Conservation (phyloP, 2,329 filamentous ascomycete genomes). For the Penicillium sp. region DNA sequence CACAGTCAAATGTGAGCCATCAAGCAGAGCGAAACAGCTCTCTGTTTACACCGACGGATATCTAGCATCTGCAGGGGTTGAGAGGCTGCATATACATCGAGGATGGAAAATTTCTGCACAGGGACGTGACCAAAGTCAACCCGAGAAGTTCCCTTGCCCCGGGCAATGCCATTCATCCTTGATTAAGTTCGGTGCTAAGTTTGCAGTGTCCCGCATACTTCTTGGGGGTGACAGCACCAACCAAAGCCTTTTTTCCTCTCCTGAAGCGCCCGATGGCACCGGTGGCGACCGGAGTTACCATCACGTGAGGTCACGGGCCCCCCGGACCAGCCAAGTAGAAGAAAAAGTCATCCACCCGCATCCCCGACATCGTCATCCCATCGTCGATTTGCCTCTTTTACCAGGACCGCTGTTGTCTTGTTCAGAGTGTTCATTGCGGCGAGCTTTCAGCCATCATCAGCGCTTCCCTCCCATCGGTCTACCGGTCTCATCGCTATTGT, state of each 20-base stretch:
- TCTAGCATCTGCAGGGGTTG: not conserved
- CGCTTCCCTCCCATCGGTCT: not conserved
- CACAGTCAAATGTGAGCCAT: no score
- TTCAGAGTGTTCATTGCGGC: not conserved
- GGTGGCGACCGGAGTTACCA: conserved; percentile 7
- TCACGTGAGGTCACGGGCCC: conserved; percentile 12
- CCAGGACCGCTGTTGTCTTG: not conserved
- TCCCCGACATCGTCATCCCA: conserved; percentile 3
- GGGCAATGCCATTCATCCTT: not conserved
- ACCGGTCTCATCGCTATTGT: not conserved
- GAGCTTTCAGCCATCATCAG: not conserved
- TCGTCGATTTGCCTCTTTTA: conserved; percentile 1
- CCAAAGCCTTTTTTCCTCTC: not conserved
- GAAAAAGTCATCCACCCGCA: conserved; percentile 12
- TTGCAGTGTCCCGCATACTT: not conserved
- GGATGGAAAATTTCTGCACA: no score
- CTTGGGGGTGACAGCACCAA: no score
- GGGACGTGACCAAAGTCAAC: not conserved
- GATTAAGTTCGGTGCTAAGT: no score
- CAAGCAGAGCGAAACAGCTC: no score
- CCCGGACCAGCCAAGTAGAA: conserved; percentile 2
- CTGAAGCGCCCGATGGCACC: conserved; percentile 12
- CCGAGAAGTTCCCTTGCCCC: conserved; percentile 8
- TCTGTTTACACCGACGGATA: no score
- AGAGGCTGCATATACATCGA: not conserved